These are phyloP conservation scores for Penicillium pancosmium DNA, from an alignment of 495 filamentous ascomycete species.

Conservation along the genomic window DNA sequence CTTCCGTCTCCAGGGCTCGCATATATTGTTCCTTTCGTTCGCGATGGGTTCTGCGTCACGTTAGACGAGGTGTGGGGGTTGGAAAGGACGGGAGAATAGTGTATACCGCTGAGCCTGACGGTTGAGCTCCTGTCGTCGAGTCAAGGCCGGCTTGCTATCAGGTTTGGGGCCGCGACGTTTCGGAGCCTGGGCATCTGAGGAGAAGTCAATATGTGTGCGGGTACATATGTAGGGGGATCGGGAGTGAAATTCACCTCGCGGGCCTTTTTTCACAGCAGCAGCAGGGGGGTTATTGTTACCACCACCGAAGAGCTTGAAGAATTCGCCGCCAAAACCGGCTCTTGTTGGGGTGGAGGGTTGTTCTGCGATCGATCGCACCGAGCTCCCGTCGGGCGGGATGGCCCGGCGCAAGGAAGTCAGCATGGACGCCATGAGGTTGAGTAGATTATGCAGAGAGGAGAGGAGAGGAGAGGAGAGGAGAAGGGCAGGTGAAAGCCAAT, in stretches of 20 bases:
- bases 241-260: conserved; percentile 32
- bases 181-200: conserved; percentile 75
- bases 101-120: conserved; percentile 89
- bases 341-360: conserved; percentile 31
- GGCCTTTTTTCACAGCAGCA: conserved; percentile 34
- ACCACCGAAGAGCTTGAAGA: conserved; percentile 41
- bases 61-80: no score
- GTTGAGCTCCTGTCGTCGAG: conserved; percentile 92
- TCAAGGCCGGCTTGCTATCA: conserved; percentile 92
- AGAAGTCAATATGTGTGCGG: neutral
- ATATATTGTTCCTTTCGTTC: conserved; percentile 97
- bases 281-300: neutral
- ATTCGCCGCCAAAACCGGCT: conserved; percentile 35
- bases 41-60: conserved; percentile 73
- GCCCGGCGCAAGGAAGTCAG: conserved; percentile 16
- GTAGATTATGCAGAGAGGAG: neutral
- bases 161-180: conserved; percentile 95
- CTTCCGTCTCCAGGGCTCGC: conserved; percentile 87
- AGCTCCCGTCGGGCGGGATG: conserved; percentile 22
- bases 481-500: neutral
- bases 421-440: neutral
- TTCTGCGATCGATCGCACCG: conserved; percentile 22
- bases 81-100: neutral
- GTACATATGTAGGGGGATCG: neutral
- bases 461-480: neutral